Conservation (phyloP, 257 asterid genomes). For the Solanum clarkiae region DNA sequence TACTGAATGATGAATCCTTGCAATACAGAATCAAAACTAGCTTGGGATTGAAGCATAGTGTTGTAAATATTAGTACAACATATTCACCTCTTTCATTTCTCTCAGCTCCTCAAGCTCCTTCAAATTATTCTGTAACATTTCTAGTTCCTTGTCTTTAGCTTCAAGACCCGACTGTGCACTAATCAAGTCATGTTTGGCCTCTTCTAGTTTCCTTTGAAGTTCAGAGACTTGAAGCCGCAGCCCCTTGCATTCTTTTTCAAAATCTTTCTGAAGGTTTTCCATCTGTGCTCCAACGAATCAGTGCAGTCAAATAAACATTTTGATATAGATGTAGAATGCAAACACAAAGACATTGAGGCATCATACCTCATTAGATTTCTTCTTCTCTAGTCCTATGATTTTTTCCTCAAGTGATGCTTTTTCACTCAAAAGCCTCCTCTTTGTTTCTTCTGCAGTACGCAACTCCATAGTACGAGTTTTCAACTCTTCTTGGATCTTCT, state of each 20-base stretch:
- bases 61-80: neutral
- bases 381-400: conserved; percentile 55
- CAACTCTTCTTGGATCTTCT: conserved; percentile 69
- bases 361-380: conserved; percentile 47
- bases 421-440: conserved; percentile 57
- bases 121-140: conserved; percentile 57
- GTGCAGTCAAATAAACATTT: neutral
- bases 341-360: neutral
- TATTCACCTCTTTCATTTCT: conserved; percentile 92
- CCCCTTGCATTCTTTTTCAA: conserved; percentile 60
- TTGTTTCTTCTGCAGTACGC: conserved; percentile 63
- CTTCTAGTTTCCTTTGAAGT: conserved; percentile 72
- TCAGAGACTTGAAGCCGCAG: conserved; percentile 47
- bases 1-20: neutral
- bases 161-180: conserved; percentile 44
- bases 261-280: conserved; percentile 33
- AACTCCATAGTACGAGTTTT: conserved; percentile 57
- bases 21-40: neutral
- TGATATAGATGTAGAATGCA: neutral
- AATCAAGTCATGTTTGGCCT: conserved; percentile 33
- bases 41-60: neutral
- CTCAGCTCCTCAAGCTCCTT: conserved; percentile 85
- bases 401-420: conserved; percentile 57
- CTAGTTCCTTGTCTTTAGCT: conserved; percentile 49
- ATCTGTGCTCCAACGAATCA: conserved; percentile 30